Evolutionary conservation across 2,329 filamentous ascomycete genomes (phyloP).

Genomic region (Colletotrichum sp.): DNA sequence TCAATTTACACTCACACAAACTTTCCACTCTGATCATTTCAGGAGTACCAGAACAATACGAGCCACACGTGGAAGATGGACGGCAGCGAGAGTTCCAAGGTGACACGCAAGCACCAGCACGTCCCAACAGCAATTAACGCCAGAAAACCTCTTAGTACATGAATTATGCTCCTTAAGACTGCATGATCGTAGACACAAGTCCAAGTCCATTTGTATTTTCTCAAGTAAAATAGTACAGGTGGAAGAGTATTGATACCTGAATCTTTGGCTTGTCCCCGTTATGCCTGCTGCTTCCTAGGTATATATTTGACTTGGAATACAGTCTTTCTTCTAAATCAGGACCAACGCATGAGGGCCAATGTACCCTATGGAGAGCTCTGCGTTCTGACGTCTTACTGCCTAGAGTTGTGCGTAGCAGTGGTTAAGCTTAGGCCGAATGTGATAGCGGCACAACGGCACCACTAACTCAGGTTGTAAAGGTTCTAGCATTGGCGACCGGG

Average conservation of each 20-base stretch:
- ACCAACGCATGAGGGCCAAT: no score
- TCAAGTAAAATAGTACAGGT: neutral
- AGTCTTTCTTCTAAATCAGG: neutral
- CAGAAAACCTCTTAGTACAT: no score
- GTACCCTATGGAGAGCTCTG: rapidly evolving
- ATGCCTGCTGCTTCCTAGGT: neutral
- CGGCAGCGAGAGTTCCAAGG: neutral
- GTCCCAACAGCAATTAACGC: neutral
- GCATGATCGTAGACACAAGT: no score
- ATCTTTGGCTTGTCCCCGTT: neutral
- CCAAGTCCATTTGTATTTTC: neutral
- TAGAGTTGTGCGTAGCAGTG: neutral
- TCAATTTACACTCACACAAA: neutral
- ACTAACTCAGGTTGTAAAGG: neutral
- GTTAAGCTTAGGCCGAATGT: rapidly evolving
- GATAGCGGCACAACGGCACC: no score
- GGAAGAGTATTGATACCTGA: neutral
- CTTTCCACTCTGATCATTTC: neutral
- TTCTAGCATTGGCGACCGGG: neutral
- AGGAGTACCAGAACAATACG: neutral
- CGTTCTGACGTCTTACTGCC: neutral
- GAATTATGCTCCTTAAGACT: no score
- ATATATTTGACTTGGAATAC: neutral
- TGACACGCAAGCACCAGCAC: neutral
- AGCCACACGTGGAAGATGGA: neutral